phyloP scores from a whole-genome alignment of 2,329 filamentous ascomycete genomes.

The Zymoseptoria pseudotritici region DNA sequence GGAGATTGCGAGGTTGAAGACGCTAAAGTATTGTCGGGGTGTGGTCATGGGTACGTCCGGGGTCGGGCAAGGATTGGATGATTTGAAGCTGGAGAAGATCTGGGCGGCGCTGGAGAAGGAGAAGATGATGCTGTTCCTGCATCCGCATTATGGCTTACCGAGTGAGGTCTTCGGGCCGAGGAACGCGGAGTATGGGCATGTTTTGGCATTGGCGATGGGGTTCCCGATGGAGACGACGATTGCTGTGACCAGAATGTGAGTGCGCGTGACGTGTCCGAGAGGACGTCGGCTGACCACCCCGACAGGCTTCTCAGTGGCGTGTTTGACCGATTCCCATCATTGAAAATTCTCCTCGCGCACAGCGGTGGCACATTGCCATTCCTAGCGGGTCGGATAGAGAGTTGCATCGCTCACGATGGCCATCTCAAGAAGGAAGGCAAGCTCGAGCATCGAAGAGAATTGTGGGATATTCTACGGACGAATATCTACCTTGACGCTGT shows the following conservation, averaged over 20 bases:
- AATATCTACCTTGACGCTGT: conserved; percentile 88
- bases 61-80: conserved; percentile 72
- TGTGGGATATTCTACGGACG: conserved; percentile 60
- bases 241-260: conserved; percentile 70
- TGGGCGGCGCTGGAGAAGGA: conserved; percentile 61
- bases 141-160: conserved; percentile 87
- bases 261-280: background rate
- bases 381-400: conserved; percentile 79
- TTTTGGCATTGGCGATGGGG: conserved; percentile 74
- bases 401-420: conserved; percentile 75
- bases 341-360: conserved; percentile 76
- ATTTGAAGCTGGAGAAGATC: conserved; percentile 63
- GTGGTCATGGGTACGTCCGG: conserved; percentile 83
- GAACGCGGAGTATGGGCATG: conserved; percentile 72
- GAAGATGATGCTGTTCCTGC: conserved; percentile 66
- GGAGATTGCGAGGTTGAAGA: conserved; percentile 57
- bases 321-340: conserved; percentile 63
- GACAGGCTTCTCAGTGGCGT: conserved; percentile 60
- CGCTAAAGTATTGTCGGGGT: conserved; percentile 65
- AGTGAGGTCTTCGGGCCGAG: conserved; percentile 70
- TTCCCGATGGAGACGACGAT: conserved; percentile 93
- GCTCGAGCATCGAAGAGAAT: conserved; percentile 46
- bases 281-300: background rate
- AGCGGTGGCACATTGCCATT: conserved; percentile 85
- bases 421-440: conserved; percentile 61